Percentiles rank a stretch among this genome's conserved stretches.
Evolutionary conservation across 108 stramenopile species (phyloP).

Genomic region (Cylindrotheca closterium): DNA sequence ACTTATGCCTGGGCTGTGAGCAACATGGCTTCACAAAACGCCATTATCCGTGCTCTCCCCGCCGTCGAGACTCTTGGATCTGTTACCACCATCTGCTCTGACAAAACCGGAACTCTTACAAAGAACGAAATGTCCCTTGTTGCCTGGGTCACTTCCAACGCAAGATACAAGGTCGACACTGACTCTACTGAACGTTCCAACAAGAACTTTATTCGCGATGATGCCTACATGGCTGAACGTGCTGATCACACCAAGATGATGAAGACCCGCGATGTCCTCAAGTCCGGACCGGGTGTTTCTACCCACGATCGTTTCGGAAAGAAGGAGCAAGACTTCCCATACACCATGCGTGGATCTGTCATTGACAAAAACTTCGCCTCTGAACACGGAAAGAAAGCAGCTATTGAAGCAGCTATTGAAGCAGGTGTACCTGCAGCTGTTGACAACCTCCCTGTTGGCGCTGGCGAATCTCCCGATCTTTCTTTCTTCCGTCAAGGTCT

Average conservation of each 20-base stretch:
- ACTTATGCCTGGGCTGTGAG: conserved; percentile 89
- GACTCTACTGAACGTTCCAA: conserved; percentile 53
- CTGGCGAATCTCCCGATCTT: conserved; percentile 48
- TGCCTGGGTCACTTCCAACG: conserved; percentile 77
- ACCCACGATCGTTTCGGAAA: conserved; percentile 21
- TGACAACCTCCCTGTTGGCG: conserved; percentile 28
- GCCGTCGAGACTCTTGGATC: conserved; percentile 97
- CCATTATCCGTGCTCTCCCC: conserved; percentile 89
- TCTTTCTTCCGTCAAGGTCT: conserved; percentile 54
- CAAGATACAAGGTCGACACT: conserved; percentile 68
- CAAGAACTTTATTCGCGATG: conserved; percentile 67
- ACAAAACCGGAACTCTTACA: conserved; percentile 98
- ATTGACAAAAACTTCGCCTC: conserved; percentile 3
- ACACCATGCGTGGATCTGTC: conserved; percentile 24
- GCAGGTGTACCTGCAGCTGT: conserved; percentile 31
- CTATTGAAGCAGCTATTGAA: conserved; percentile 40
- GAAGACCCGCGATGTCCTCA: conserved; percentile 30
- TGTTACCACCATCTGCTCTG: conserved; percentile 94
- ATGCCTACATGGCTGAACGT: conserved; percentile 56
- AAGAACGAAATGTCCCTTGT: conserved; percentile 91
- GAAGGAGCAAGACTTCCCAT: conserved; percentile 19
- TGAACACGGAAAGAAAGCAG: conserved; percentile 25
- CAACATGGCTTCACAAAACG: conserved; percentile 86
- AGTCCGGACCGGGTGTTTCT: conserved; percentile 26
- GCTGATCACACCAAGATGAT: conserved; percentile 42